These are phyloP conservation scores for Scleromitrula shiraiana DNA, from an alignment of 2,329 filamentous ascomycete genomes.

Conservation along the genomic window DNA sequence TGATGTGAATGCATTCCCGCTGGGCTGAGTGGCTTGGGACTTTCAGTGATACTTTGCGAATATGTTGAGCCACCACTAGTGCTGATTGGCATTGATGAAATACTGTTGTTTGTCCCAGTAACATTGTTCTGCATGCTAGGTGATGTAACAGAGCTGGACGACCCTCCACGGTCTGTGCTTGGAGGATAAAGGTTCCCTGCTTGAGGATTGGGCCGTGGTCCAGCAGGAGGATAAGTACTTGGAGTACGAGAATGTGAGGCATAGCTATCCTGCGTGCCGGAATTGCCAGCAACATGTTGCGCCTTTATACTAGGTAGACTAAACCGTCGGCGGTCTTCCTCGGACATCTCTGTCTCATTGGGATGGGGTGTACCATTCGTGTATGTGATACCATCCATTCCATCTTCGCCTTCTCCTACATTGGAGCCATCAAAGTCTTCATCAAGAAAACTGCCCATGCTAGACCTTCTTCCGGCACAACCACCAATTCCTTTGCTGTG, in stretches of 20 bases:
- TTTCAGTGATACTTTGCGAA: constrained; percentile 73
- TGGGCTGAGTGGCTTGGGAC: constrained; percentile 74
- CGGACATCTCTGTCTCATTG: constrained; percentile 54
- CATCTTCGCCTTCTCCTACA: constrained; percentile 45
- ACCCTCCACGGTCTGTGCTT: constrained; percentile 43
- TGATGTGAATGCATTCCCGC: constrained; percentile 40
- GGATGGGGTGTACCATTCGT: constrained; percentile 35
- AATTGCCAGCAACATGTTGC: constrained; percentile 52
- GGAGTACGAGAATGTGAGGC: constrained; percentile 57
- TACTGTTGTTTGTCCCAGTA: constrained; percentile 38
- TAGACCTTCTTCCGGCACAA: constrained; percentile 84
- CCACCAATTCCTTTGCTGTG: constrained; percentile 95
- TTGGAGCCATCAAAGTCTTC: constrained; percentile 58
- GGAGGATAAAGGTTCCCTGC: constrained; percentile 55
- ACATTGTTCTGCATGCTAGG: constrained; percentile 36
- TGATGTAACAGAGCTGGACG: constrained; percentile 46
- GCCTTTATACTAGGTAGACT: constrained; percentile 70
- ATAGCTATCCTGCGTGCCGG: constrained; percentile 27
- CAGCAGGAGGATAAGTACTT: constrained; percentile 71
- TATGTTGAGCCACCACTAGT: constrained; percentile 48
- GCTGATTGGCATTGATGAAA: constrained; percentile 41
- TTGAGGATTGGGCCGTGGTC: constrained; percentile 40
- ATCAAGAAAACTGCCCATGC: constrained; percentile 73
- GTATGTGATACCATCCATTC: constrained; percentile 50
- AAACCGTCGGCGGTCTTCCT: constrained; percentile 53